Evolutionary conservation across 352 stramenopile species (phyloP).

Genomic region (Globisporangium radiosum): DNA sequence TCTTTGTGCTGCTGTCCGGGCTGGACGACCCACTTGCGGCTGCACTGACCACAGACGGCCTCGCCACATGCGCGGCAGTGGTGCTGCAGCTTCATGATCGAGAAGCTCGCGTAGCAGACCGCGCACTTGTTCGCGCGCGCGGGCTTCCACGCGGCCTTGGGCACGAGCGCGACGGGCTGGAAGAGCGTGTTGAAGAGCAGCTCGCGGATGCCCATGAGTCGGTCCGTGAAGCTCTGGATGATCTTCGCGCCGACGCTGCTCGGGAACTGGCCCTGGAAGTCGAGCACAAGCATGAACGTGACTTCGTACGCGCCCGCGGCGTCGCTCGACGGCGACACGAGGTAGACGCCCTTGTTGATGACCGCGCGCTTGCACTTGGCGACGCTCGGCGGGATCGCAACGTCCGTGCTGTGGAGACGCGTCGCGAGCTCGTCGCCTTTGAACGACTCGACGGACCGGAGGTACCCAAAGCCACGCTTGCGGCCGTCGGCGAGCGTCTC

Average conservation of each 20-base stretch:
- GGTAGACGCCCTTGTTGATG: slow-evolving; percentile 77
- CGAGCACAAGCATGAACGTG: slow-evolving; percentile 80
- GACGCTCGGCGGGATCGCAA: slow-evolving; percentile 64
- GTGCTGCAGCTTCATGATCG: slow-evolving; percentile 66
- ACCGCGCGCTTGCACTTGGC: slow-evolving; percentile 81
- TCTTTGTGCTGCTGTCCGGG: slow-evolving; percentile 36
- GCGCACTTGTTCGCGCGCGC: slow-evolving; percentile 50
- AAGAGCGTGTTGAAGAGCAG: slow-evolving; percentile 83
- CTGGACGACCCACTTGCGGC: slow-evolving; percentile 75
- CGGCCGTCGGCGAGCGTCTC: slow-evolving; percentile 58
- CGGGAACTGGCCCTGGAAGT: slow-evolving; percentile 80
- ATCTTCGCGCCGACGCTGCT: slow-evolving; percentile 54
- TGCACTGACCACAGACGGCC: slow-evolving; percentile 77
- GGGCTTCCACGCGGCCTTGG: slow-evolving; percentile 56
- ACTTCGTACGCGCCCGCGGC: slow-evolving; percentile 60
- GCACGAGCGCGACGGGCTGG: slow-evolving; percentile 53
- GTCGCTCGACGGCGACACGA: slow-evolving; percentile 35
- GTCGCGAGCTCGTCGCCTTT: slow-evolving; percentile 74
- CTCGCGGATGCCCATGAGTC: slow-evolving; percentile 75
- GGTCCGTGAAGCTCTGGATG: slow-evolving; percentile 70
- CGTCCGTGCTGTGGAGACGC: slow-evolving; percentile 54
- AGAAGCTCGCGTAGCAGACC: slow-evolving; percentile 64
- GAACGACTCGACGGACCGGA: slow-evolving; percentile 77
- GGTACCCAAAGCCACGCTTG: slow-evolving; percentile 66
- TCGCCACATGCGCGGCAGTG: slow-evolving; percentile 80